These are phyloP conservation scores for Diplodia mutila DNA, from an alignment of 2,329 filamentous ascomycete species.

Conservation along the genomic window DNA sequence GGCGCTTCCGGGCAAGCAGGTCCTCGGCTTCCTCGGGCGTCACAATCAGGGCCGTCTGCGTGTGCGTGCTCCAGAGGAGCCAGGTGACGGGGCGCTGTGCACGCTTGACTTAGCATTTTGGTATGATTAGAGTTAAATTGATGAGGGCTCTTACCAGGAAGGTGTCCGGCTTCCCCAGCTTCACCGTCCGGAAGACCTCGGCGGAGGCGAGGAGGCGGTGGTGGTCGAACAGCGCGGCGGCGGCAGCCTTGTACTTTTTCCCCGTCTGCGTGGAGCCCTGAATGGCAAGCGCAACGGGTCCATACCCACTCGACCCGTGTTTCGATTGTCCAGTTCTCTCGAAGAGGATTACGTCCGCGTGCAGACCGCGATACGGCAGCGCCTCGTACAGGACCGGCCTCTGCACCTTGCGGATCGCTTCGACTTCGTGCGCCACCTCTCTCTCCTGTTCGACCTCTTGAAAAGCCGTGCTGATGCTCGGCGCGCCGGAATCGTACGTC, in stretches of 20 bases:
- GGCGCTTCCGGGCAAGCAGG: slow-evolving; percentile 53
- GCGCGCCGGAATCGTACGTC: slow-evolving; percentile 31
- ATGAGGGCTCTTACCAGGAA: slow-evolving; percentile 37
- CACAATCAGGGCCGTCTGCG: slow-evolving; percentile 58
- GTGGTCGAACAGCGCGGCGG: slow-evolving; percentile 29
- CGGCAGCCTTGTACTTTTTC: slow-evolving; percentile 38
- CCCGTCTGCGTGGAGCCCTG: slow-evolving; percentile 44
- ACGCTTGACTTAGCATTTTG: background rate
- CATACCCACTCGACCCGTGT: background rate
- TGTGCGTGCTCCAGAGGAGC: slow-evolving; percentile 59
- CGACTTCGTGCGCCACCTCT: slow-evolving; percentile 62
- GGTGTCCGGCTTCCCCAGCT: slow-evolving; percentile 43
- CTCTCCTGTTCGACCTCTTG: slow-evolving; percentile 63
- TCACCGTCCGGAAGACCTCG: slow-evolving; percentile 56
- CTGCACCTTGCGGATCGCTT: slow-evolving; percentile 60
- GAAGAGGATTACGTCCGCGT: slow-evolving; percentile 53
- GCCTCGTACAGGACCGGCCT: slow-evolving; percentile 48
- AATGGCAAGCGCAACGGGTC: background rate
- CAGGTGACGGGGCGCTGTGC: slow-evolving; percentile 59
- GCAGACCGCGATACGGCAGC: slow-evolving; percentile 51
- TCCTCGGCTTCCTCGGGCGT: slow-evolving; percentile 66
- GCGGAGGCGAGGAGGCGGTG: slow-evolving; percentile 45
- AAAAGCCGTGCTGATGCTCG: slow-evolving; percentile 53
- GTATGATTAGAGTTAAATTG: background rate
- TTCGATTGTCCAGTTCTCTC: slow-evolving; percentile 49